These are phyloP conservation scores for Lactifluus volemus DNA, from an alignment of 768 basidiomycete genomes.

Conservation along the genomic window DNA sequence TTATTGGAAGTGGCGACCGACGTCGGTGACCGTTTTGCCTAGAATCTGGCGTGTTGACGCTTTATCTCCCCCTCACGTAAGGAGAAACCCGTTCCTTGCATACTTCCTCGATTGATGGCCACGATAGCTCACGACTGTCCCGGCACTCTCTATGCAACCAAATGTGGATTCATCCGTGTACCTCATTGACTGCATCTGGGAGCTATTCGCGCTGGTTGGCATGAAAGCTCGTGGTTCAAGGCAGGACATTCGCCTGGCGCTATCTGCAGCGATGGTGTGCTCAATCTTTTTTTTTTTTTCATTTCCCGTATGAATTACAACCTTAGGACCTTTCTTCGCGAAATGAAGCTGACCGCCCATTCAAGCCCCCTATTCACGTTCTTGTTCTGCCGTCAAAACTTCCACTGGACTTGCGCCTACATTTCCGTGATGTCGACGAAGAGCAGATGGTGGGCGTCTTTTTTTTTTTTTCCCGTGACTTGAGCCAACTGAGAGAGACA, in stretches of 20 bases:
- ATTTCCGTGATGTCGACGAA: constrained; percentile 66
- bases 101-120: neutral
- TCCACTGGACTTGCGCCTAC: constrained; percentile 59
- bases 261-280: constrained; percentile 48
- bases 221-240: constrained; percentile 52
- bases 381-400: constrained; percentile 66
- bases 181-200: constrained; percentile 70
- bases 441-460: constrained; percentile 38
- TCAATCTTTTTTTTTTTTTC: neutral
- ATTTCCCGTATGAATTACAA: neutral
- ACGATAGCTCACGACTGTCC: constrained; percentile 40
- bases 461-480: neutral
- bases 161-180: constrained; percentile 42
- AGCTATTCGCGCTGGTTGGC: constrained; percentile 70
- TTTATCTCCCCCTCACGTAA: neutral
- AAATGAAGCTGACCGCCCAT: constrained; percentile 51
- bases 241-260: constrained; percentile 51
- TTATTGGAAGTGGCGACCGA: constrained; percentile 70
- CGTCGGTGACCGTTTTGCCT: constrained; percentile 30
- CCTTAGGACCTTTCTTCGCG: constrained; percentile 44
- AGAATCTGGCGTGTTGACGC: constrained; percentile 56
- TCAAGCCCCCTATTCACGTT: constrained; percentile 64
- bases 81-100: too few relatives aligned
- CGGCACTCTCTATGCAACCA: constrained; percentile 34
- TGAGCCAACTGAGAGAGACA: neutral